Base-by-base conservation (phyloP, 2,329 filamentous ascomycete species). In the Lizonia empirigonia region DNA sequence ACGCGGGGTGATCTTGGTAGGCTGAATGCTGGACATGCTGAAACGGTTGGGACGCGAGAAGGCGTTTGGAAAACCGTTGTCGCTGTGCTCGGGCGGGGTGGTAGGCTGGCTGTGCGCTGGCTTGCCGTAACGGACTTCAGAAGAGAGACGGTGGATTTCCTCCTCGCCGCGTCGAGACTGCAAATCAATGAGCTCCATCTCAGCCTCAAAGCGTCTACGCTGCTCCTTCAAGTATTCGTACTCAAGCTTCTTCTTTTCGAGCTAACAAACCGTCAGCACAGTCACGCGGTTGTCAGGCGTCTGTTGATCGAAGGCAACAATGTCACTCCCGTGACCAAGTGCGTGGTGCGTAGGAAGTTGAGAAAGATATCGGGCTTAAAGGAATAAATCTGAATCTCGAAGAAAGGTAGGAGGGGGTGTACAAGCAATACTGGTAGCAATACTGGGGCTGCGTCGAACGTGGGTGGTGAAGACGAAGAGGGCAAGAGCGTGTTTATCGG, bases 211-310 rank as follows among this genome's bases (percentile, higher is more conserved):
- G 36, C 89, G 86, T 59, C 90, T 85, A 68, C 90, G 91, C 73
- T 96, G 90, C 74, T 96, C 90, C 60, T 90, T 85, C 65, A 97
- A 86, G 68, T 87, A 86, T 74, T 97, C 93, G 77, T 95, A 95
- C 74, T 96, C 91, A 68, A 90, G 80, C 68, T 91, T 91, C 77
- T 96, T 96, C 77, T 94, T 94, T 73, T 96, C 92, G 70, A 96
- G 85, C 92, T 97, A 62, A 57, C 39, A 56, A 58, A 37, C 46
- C 52, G 65, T 72, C 62, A 72, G 69, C 60, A 37, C 37, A 46
- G 53, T 60, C 55, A 59, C 53, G 38, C 51, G 51, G 53, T 54
- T 51, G 45, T 54, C 53, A 26, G 45, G 39, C 53, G 50, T 47
- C 45, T 53, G 32, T 45, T 50, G 53, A 47, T 37, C 20, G 19